A percentile compares a stretch with the other conserved stretches of the same genome.
Conservation (phyloP, 371 early-diverging fungal genomes). For the Apophysomyces elegans region DNA sequence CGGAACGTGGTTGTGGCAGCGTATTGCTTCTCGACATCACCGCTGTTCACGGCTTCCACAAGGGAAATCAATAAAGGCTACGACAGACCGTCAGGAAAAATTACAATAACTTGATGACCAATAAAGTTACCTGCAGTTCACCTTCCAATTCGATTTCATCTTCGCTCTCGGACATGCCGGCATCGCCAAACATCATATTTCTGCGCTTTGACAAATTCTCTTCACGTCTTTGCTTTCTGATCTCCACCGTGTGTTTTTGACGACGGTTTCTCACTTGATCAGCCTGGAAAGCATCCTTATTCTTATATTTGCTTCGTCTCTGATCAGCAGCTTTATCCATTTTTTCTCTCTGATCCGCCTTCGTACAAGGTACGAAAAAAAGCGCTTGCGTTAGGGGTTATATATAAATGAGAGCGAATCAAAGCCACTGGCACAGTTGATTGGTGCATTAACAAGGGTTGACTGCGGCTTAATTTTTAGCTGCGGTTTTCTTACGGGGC, state of each 20-base stretch:
- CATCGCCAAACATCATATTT: constrained; percentile 17
- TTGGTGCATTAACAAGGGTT: not conserved
- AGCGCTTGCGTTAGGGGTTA: not conserved
- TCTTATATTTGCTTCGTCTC: constrained; percentile 39
- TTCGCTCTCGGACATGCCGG: constrained; percentile 71
- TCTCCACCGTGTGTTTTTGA: constrained; percentile 70
- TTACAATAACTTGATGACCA: not conserved
- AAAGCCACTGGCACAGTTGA: constrained; percentile 3
- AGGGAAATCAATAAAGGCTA: constrained; percentile 45
- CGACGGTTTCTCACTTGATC: constrained; percentile 47
- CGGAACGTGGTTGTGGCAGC: constrained; percentile 93
- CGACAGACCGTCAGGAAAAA: constrained; percentile 7
- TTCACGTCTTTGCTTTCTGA: constrained; percentile 95
- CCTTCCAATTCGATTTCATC: constrained; percentile 67
- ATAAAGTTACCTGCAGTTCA: constrained; percentile 15
- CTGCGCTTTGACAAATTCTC: constrained; percentile 62
- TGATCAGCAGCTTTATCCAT: constrained; percentile 29
- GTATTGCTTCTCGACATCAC: constrained; percentile 81
- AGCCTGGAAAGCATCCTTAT: constrained; percentile 42
- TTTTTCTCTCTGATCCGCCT: constrained; percentile 1
- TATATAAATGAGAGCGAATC: not conserved
- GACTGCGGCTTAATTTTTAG: too few species aligned
- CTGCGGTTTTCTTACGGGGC: too few species aligned
- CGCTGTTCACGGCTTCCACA: constrained; percentile 78
- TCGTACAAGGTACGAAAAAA: constrained; percentile 1